Evolutionary conservation across 257 asterid genomes (phyloP), one percentile per base, ranked within the genome.

Genomic region (Henckelia pumila): DNA sequence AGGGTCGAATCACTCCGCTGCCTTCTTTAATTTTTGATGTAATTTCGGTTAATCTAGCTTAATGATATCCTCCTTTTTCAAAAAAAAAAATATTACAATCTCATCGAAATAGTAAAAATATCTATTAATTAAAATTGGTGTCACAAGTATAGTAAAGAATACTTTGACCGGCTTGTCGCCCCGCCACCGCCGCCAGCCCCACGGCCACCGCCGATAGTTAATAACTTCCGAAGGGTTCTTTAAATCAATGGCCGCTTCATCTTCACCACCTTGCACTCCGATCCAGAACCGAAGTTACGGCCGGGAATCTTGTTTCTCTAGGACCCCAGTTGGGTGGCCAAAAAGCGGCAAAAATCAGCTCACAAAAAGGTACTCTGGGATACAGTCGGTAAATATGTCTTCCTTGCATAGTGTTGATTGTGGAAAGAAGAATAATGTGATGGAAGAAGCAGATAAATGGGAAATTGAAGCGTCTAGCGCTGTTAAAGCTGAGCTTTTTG

Each of bases 401-500:
- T 33, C 61, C 52, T 56, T 47, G 10, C 71, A 50, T 55, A 50
- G 56, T 28, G 63, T 33, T 75, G 74, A 59, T 66, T 2, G 60
- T 26, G 60, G 75, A 32, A 75, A 68, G 64, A 75, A 64, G 70
- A 61, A 76, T 56, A 63, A 61, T 56, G 88, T 75, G 22, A 78
- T 71, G 61, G 82, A 83, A 62, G 91, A 80, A 71, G 62, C 67
- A 44, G 80, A 55, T 29, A 83, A 59, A 17, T 63, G 79, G 57
- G 78, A 62, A 47, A 63, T 71, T 26, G 91, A 88, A 58, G 77
- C 72, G 49, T 74, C 78, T 35, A 60, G 55, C 29, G 79, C 81
- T n/a, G 75, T 76, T 3, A 84, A 87, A 63, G 96, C 89, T 67
- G 96, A 87, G 75, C 78, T 80, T 25, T 94, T 94, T 71, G 96